Evolutionary conservation across 2,329 filamentous ascomycete genomes (phyloP), one percentile per base, ranked within the genome.

Genomic region (Lomentospora prolificans): DNA sequence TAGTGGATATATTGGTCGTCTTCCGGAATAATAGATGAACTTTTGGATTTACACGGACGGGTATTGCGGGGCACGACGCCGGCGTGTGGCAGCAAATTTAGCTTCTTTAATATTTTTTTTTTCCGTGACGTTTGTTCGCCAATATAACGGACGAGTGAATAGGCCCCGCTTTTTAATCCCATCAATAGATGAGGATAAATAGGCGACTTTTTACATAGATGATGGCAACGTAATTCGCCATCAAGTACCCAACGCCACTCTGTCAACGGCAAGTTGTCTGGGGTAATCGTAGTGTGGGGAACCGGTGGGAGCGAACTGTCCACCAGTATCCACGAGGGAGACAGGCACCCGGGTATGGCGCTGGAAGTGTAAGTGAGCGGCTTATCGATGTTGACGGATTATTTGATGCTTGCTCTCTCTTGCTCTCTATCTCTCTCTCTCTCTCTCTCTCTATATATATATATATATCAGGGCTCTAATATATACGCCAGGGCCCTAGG

Each of bases 201-300:
- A 48, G 44, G 44, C 44, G 44, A 48, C 44, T 48, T 48, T 33
- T 48, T 48, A 48, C 22, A 48, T 48, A 48, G 44, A 48, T 48
- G 44, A 48, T 4, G 44, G 10, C 44, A n/a, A 25, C 44, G 44
- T 48, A 48, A 48, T 19, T 48, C 22, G 44, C 7, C 19, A 48
- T 25, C 44, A 41, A 41, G n/a, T 17, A 8, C 19, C n/a, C 36
- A 17, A 7, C n/a, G 36, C 36, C n/a, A 19, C n/a, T 41, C 19
- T 4, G 36, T 41, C 2, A 22, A 48, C 24, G 44, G 44, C 44
- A 48, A 22, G 17, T 9, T 27, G 17, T 25, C 44, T 41, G 36
- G 36, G 36, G 3, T 7, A 41, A 17, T 41, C n/a, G 14, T 7
- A 10, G 36, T 17, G 4, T 41, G 3, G 33, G 14, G 2, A 19